Base-by-base conservation (phyloP, 2,329 filamentous ascomycete species). In the Calonectria pauciramosa region DNA sequence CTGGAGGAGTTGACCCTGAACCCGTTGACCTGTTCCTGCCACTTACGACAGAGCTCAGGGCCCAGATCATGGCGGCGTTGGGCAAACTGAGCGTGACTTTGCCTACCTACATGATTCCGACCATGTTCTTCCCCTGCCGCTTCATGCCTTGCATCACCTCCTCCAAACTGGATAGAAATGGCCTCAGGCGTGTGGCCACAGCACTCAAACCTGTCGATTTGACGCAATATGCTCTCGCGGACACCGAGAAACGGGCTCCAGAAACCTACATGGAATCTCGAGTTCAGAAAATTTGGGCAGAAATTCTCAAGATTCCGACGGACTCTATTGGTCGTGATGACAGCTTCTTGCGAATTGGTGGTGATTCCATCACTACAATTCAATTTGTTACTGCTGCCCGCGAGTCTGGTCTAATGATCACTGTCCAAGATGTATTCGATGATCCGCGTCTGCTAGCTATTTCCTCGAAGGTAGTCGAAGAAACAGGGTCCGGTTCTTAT, bases 351-450 rank as follows among this genome's bases (percentile, higher is more conserved):
- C 83, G 83, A 0, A 83, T 89, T 0, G 88, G 88, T 11, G 88
- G 88, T 30, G 87, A 89, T 77, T 89, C 88, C 0, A 84, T 89
- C 2, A 76, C 84, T 0, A 87, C 88, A 1, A 91, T 90, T 86
- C 87, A 86, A 72, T 77, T 90, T 5, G 88, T 89, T 6, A 84
- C 86, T 20, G 83, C 84, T 26, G 85, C 86, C 3, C 81, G 87
- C 34, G 81, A 83, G 34, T 81, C 85, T 36, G 85, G 84, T 0
- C 77, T 88, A 30, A 73, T 81, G 9, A 70, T 90, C 26, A 86
- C 83, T 3, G 88, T 90, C 0, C 85, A 85, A 1, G 84, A 87
- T 38, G 85, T 89, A 20, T 89, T 90, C 18, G 28, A 72, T 36
- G 56, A 72, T 28, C 73, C 68, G 7, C 68, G 68, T 11, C 18